Percentiles rank a stretch among this genome's conserved stretches.
Conservation (phyloP, 2,329 filamentous ascomycete genomes). For the Colletotrichum viniferum region DNA sequence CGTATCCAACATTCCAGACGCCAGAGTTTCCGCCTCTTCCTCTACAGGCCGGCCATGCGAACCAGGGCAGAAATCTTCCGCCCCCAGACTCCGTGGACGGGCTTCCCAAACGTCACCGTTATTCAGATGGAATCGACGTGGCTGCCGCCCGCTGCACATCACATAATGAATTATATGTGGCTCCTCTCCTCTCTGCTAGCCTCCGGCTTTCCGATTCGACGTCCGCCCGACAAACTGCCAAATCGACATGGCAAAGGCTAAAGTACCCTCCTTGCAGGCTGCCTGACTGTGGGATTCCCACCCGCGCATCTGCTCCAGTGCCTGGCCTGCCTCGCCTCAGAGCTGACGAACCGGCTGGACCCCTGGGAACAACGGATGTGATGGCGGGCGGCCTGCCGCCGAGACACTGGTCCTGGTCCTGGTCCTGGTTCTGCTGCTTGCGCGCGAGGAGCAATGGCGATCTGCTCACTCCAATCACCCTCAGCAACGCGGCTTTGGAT, state of each 20-base stretch:
- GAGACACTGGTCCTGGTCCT: neutral
- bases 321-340: neutral
- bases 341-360: neutral
- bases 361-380: neutral
- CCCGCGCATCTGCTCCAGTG: neutral
- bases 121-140: slow-evolving; percentile 16
- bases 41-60: slow-evolving; percentile 3
- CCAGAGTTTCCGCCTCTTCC: neutral
- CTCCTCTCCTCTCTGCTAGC: neutral
- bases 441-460: neutral
- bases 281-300: neutral
- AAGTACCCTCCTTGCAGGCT: neutral
- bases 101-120: slow-evolving; percentile 10
- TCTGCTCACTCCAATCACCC: neutral
- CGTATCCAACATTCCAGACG: neutral
- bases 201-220: slow-evolving; percentile 7
- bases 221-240: neutral
- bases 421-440: neutral
- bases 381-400: neutral
- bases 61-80: neutral
- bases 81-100: neutral
- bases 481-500: neutral
- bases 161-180: neutral
- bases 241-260: slow-evolving; percentile 3
- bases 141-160: neutral